phyloP scores from a whole-genome alignment of 2,329 filamentous ascomycete species.

The Canariomyces notabilis region DNA sequence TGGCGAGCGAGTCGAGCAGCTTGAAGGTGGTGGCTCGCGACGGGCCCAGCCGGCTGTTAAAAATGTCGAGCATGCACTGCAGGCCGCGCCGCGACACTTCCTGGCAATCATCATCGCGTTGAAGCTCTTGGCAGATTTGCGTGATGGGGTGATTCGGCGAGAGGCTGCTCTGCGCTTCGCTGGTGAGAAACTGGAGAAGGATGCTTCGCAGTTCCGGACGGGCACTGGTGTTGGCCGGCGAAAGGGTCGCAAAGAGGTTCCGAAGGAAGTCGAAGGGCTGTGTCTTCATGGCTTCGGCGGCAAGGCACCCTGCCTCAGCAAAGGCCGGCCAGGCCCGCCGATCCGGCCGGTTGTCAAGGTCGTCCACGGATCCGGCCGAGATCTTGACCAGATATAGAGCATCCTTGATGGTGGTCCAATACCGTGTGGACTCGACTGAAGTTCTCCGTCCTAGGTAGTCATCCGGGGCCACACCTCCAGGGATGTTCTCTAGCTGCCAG shows the following conservation, averaged over 20 bases:
- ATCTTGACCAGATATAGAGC: conserved; percentile 25
- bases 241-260: conserved; percentile 25
- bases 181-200: conserved; percentile 21
- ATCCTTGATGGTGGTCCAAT: conserved; percentile 25
- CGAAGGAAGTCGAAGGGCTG: conserved; percentile 27
- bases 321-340: conserved; percentile 22
- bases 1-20: conserved; percentile 26
- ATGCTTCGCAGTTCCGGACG: conserved; percentile 24
- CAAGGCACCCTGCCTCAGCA: conserved; percentile 19
- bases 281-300: conserved; percentile 21
- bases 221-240: conserved; percentile 24
- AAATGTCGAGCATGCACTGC: conserved; percentile 27
- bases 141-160: conserved; percentile 24
- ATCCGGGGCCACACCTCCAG: conserved; percentile 21
- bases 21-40: conserved; percentile 25
- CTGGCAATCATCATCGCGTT: conserved; percentile 21
- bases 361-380: conserved; percentile 16
- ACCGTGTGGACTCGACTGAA: conserved; percentile 18
- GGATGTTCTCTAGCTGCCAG: conserved; percentile 24
- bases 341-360: conserved; percentile 15
- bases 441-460: conserved; percentile 22
- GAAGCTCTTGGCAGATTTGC: conserved; percentile 22
- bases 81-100: conserved; percentile 24
- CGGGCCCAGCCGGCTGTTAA: conserved; percentile 21
- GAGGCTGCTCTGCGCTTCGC: conserved; percentile 21